A percentile compares a stretch with the other conserved stretches of the same genome.
Conservation (phyloP, 1,139 yeast species). For the Petasospora fabianii region DNA sequence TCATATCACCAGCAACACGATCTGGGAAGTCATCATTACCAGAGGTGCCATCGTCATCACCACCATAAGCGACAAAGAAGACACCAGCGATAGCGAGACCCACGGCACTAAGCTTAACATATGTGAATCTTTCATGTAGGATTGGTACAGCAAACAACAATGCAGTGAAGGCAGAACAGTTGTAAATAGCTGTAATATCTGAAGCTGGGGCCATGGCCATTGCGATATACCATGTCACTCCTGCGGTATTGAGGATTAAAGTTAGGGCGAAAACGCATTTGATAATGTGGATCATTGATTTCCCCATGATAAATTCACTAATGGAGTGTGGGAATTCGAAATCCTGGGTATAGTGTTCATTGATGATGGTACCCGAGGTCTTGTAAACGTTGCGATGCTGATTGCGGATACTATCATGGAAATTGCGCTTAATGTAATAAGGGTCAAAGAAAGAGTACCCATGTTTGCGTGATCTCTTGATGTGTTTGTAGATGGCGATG, state of each 20-base stretch:
- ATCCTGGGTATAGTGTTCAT: constrained; percentile 25
- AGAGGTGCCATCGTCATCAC: constrained; percentile 27
- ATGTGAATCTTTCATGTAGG: constrained; percentile 59
- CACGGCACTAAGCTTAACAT: constrained; percentile 68
- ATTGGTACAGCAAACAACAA: constrained; percentile 80
- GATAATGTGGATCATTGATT: constrained; percentile 48
- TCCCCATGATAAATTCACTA: constrained; percentile 37
- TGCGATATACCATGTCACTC: constrained; percentile 83
- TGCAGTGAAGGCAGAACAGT: constrained; percentile 86
- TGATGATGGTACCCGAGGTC: constrained; percentile 31
- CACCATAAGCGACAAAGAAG: constrained; percentile 73
- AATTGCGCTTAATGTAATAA: constrained; percentile 28
- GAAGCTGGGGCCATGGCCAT: constrained; percentile 79
- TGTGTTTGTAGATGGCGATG: constrained; percentile 44
- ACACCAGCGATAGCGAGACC: constrained; percentile 72
- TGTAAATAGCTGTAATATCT: constrained; percentile 87
- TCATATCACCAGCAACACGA: constrained; percentile 64
- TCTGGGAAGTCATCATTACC: constrained; percentile 46
- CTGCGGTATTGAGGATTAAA: constrained; percentile 66
- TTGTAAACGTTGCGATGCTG: constrained; percentile 40
- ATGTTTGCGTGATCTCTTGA: constrained; percentile 29
- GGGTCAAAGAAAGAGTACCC: constrained; percentile 22
- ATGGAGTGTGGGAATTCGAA: constrained; percentile 38
- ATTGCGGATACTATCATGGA: constrained; percentile 32
- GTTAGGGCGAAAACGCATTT: constrained; percentile 45